Conservation (phyloP, 2,329 filamentous ascomycete species). For the Trichoderma pleuroti region DNA sequence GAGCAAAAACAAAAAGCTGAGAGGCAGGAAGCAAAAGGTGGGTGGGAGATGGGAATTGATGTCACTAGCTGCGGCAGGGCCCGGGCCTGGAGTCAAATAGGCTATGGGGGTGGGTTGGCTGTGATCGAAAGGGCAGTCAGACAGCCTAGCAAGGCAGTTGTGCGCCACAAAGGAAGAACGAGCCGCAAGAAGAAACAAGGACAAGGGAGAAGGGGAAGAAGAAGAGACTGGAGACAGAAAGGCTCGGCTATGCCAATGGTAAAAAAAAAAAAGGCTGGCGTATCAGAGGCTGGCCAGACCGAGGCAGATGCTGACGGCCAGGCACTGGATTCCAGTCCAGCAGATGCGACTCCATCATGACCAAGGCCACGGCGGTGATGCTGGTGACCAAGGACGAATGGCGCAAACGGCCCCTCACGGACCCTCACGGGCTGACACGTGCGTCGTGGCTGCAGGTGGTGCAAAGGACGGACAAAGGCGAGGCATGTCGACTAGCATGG, state of each 20-base stretch:
- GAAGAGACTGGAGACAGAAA: not conserved
- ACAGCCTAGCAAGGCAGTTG: not conserved
- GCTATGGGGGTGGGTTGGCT: not conserved
- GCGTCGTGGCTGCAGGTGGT: constrained; percentile 24
- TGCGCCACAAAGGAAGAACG: not conserved
- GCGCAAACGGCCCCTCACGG: constrained; percentile 26
- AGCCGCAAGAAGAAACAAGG: not conserved
- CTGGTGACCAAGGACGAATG: constrained; percentile 13
- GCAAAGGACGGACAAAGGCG: not conserved
- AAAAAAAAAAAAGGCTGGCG: not conserved
- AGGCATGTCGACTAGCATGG: not conserved
- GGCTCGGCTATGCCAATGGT: not conserved
- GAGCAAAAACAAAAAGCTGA: not conserved
- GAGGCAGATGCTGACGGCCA: constrained; percentile 7
- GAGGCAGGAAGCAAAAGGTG: not conserved
- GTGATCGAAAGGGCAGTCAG: not conserved
- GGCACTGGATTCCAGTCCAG: not conserved
- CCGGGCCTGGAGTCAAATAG: constrained; percentile 5
- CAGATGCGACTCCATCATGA: not conserved
- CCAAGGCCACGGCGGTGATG: constrained; percentile 5
- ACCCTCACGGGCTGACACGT: constrained; percentile 34
- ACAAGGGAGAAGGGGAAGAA: not conserved
- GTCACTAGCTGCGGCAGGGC: constrained; percentile 18
- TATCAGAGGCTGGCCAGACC: not conserved
- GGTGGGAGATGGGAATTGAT: constrained; percentile 10